These are phyloP conservation scores for Metarhizium anisopliae DNA, from an alignment of 2,329 filamentous ascomycete species.

Conservation along the genomic window DNA sequence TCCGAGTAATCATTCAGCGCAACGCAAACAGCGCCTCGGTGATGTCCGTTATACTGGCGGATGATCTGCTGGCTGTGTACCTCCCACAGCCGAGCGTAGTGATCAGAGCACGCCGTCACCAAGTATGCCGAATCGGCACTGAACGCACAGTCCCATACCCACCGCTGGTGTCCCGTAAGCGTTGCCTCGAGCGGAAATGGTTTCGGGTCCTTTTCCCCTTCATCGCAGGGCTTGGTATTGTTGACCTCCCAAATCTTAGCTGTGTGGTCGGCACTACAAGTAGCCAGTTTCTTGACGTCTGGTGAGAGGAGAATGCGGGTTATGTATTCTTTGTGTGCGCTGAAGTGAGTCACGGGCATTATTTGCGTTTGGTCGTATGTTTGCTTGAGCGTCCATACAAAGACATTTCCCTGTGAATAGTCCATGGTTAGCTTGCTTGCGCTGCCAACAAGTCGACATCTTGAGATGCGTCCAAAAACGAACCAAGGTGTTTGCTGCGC, in stretches of 20 bases:
- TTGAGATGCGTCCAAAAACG: conserved; percentile 12
- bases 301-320: conserved; percentile 86
- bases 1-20: conserved; percentile 80
- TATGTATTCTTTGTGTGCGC: conserved; percentile 85
- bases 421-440: conserved; percentile 2
- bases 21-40: conserved; percentile 84
- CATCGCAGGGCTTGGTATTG: conserved; percentile 50
- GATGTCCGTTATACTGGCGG: conserved; percentile 89
- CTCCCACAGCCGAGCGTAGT: conserved; percentile 90
- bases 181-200: conserved; percentile 78
- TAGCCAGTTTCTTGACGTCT: conserved; percentile 88
- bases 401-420: conserved; percentile 71
- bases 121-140: conserved; percentile 88
- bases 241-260: conserved; percentile 91
- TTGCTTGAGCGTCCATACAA: conserved; percentile 91
- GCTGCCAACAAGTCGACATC: neutral
- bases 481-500: conserved; percentile 86
- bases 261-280: conserved; percentile 86
- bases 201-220: conserved; percentile 32
- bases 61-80: conserved; percentile 80
- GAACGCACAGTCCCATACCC: conserved; percentile 97
- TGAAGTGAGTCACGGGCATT: conserved; percentile 80
- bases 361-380: conserved; percentile 74
- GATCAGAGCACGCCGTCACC: conserved; percentile 87
- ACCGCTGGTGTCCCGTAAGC: conserved; percentile 81